Base-by-base conservation (phyloP, 208 protist genomes). In the Jaenimonas drosophilae region DNA sequence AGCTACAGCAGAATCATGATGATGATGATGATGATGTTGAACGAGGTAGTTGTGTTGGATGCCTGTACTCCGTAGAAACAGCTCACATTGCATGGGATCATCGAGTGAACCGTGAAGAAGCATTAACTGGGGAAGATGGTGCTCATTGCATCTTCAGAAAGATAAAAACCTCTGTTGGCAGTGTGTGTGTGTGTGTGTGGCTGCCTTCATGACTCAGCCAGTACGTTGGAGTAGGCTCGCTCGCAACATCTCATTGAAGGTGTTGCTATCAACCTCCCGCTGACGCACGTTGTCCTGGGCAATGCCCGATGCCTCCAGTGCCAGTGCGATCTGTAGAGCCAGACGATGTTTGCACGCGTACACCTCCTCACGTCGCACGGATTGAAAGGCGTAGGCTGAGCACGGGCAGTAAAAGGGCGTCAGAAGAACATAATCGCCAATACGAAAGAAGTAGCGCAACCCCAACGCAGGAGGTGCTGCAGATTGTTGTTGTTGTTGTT, bases 321-420 rank as follows among this genome's bases (percentile, higher is more conserved):
- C 20, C 23, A 88, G 52, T 4, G 64, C 73, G 17, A 92, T 52
- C 26, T 74, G 72, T 17, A 92, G 61, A 3, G 84, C 84, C 12
- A 92, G 70, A 20, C 88, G 49, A 48, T 92, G 84, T 53, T 92
- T 92, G 53, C 84, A 92, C 40, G 68, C 70, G 60, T 64, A 88
- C 48, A 70, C 59, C 7, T 88, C 77, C 31, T 82, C 63, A 4
- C 79, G 65, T 30, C 74, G 73, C 36, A 92, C 72, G 14, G 73
- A 70, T 45, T 81, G 66, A 43, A 76, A 89, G 6, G 60, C 62
- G 50, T 92, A 92, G 2, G 84, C 78, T 17, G 70, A 71, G 38
- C 84, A 92, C 3, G 76, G 72, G 42, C 84, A 92, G 54, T 77
- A 92, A 32, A 74, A 79, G 11, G 70, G 70, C 1, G 84, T 89